Evolutionary conservation across 2,329 filamentous ascomycete species (phyloP), one percentile per base, ranked within the genome.

Genomic region (Arthrobotrys conoides): DNA sequence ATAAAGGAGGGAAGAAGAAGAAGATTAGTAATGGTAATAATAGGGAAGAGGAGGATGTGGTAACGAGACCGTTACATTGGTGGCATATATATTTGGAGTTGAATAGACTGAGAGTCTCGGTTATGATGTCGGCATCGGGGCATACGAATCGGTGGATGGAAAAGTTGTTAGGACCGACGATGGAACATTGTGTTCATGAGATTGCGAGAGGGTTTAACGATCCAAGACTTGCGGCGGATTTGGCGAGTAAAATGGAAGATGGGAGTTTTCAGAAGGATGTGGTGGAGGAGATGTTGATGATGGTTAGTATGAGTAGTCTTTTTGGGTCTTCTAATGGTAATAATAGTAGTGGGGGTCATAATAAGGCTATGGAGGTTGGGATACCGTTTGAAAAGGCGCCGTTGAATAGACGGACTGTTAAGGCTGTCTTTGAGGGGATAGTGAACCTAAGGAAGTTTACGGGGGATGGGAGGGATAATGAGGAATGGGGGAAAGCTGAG

Each of bases 131-230:
- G 3, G 66, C 30, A 16, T 63, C 68, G 14, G 68, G 61, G 55
- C 63, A 72, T 61, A 18, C 41, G 36, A 46, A 44, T 1, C 12
- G 55, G 38, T 78, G 75, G 75, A 70, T 71, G 49, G 68, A 78
- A 20, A 78, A 72, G 27, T 27, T 78, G 53, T 41, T 78, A n/a
- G 68, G 75, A 2, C 75, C 75, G 27, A 55, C 68, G 68, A 78
- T 72, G 30, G 75, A 78, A 38, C 68, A 72, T n/a, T 78, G 75
- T 24, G 75, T 78, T 24, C 75, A 72, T 36, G 41, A 64, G 68
- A 55, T 78, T 36, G 68, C 68, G 46, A 44, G 48, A 24, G 75
- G 75, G 44, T 78, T 78, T 41, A 41, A 69, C n/a, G 75, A 78
- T 20, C 30, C 63, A 4, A 9, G 68, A 22, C 46, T 78, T 3